Evolutionary conservation across 768 basidiomycete genomes (phyloP).

Genomic region (Tricholoma furcatifolium): DNA sequence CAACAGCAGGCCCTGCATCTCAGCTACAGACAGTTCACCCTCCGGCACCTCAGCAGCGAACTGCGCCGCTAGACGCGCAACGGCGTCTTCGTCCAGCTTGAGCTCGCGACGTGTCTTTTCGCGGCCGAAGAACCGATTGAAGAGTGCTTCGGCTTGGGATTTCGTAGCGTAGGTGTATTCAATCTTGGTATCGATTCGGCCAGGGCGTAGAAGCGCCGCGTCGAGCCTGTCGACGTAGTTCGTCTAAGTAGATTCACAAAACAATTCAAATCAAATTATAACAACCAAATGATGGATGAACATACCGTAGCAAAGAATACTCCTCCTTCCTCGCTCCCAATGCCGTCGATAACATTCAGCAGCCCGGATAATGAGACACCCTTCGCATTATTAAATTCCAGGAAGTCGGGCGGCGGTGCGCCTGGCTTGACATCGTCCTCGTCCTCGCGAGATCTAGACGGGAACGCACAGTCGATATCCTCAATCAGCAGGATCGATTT

Average conservation of each 20-base stretch:
- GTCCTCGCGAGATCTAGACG: constrained; percentile 39
- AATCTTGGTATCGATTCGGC: constrained; percentile 55
- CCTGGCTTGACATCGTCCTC: constrained; percentile 39
- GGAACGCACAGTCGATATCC: constrained; percentile 61
- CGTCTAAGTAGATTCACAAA: constrained; percentile 34
- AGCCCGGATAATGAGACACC: constrained; percentile 51
- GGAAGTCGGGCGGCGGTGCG: constrained; percentile 16
- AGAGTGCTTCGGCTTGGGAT: constrained; percentile 45
- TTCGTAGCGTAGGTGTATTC: constrained; percentile 48
- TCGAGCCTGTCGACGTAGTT: constrained; percentile 54
- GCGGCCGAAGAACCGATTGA: constrained; percentile 43
- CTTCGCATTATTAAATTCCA: background rate
- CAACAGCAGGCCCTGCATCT: constrained; percentile 59
- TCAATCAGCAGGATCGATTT: constrained; percentile 54
- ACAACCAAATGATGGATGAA: background rate
- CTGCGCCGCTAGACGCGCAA: constrained; percentile 31
- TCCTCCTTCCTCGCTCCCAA: constrained; percentile 59
- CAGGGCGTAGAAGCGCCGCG: constrained; percentile 52
- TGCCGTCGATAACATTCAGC: constrained; percentile 57
- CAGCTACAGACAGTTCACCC: constrained; percentile 52
- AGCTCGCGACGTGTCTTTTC: background rate
- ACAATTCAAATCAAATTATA: background rate
- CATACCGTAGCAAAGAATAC: constrained; percentile 57
- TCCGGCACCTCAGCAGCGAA: constrained; percentile 45
- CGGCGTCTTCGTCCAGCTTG: constrained; percentile 1